Conservation (phyloP, 1,284 basidiomycete species). For the Sporisorium exsertum region DNA sequence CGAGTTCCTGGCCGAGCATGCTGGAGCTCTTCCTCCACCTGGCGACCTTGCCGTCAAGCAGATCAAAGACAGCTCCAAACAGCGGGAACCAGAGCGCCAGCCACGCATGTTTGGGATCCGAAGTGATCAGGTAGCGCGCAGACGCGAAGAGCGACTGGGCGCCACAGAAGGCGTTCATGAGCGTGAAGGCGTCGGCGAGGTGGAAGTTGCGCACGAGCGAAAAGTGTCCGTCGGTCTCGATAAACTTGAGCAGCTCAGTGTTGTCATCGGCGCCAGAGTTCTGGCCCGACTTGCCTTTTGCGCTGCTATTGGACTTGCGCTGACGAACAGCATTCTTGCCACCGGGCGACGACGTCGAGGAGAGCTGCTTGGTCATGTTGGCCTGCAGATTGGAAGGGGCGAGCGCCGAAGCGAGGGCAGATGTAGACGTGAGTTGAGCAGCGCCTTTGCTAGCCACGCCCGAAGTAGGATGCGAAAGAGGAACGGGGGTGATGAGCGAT, state of each 20-base stretch:
- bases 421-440: constrained; percentile 33
- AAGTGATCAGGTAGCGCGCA: constrained; percentile 84
- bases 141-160: constrained; percentile 94
- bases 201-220: constrained; percentile 83
- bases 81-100: constrained; percentile 88
- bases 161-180: constrained; percentile 99
- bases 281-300: not conserved
- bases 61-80: constrained; percentile 97
- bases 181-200: constrained; percentile 96
- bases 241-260: constrained; percentile 59
- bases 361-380: constrained; percentile 47
- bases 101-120: constrained; percentile 75
- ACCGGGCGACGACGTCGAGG: constrained; percentile 9
- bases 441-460: constrained; percentile 45
- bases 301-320: constrained; percentile 23
- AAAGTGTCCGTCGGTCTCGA: constrained; percentile 68
- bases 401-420: constrained; percentile 26
- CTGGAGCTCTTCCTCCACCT: constrained; percentile 94
- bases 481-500: constrained; percentile 39
- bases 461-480: constrained; percentile 31
- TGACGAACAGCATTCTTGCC: constrained; percentile 29
- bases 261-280: not conserved
- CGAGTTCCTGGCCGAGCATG: constrained; percentile 98
- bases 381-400: constrained; percentile 47
- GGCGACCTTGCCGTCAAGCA: constrained; percentile 96